Evolutionary conservation across 805 yeast species (phyloP), one percentile per base, ranked within the genome.

Genomic region (Yarrowia sp.): DNA sequence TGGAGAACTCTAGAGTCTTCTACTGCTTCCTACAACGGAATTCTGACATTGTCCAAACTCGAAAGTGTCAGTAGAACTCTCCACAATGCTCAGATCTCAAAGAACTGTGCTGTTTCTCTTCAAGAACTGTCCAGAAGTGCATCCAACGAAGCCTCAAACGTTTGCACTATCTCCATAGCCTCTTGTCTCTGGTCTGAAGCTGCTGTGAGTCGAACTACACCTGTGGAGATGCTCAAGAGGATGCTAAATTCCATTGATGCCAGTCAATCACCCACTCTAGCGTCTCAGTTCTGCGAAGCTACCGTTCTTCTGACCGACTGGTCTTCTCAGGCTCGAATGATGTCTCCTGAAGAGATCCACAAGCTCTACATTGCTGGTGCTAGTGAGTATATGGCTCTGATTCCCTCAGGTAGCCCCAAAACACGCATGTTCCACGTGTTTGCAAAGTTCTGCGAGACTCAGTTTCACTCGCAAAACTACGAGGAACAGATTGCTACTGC

Each of bases 331-430:
- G 67, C 67, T 2, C 36, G 67, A 9, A 48, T 63, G 67, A 15
- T 63, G 36, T 63, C 67, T 11, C 56, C 67, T 32, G 67, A 63
- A 26, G 40, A 63, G 22, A 48, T 63, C 12, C 67, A 38, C 38
- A 22, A n/a, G 1, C 14, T 38, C 14, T 63, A 63, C 38, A 63
- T 63, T 32, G 36, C 36, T 1, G 48, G 40, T 5, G 38, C 26
- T 0, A 16, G n/a, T 16, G 56, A 48, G 16, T 38, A 41, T 8
- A 22, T 48, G 22, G 41, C 15, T 15, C 32, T 63, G 46, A 63
- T 63, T 16, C 56, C 67, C 4, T 4, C 22, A 1, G 56, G 56
- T 0, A 15, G 5, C 1, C 8, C 50, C n/a, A 63, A 63, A 19
- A 38, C 56, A 2, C 35, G 46, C 35, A 49, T 49, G 55, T 63